Percentiles rank a stretch among this genome's conserved stretches.
These are phyloP conservation scores for Torulaspora pretoriensis DNA, from an alignment of 1,139 yeast species.

Conservation along the genomic window DNA sequence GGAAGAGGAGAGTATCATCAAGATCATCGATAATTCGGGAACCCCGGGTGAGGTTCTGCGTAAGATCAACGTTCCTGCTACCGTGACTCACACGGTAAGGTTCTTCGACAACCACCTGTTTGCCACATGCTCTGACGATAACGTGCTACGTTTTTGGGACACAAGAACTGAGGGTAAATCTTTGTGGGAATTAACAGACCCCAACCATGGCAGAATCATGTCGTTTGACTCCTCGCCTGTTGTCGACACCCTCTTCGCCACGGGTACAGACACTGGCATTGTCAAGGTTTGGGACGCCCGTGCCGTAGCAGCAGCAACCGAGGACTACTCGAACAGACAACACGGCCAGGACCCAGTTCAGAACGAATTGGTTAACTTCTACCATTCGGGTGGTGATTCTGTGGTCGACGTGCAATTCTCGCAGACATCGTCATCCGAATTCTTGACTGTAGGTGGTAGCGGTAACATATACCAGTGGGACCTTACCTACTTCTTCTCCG, in stretches of 20 bases:
- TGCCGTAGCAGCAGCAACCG: constrained; percentile 28
- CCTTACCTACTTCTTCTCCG: constrained; percentile 27
- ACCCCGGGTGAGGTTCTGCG: constrained; percentile 31
- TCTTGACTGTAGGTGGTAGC: constrained; percentile 33
- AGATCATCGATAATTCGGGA: constrained; percentile 32
- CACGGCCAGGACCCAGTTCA: constrained; percentile 32
- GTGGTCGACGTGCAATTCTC: constrained; percentile 34
- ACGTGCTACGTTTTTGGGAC: constrained; percentile 34
- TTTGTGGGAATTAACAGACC: constrained; percentile 26
- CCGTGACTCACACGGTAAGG: constrained; percentile 31
- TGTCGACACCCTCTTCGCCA: constrained; percentile 30
- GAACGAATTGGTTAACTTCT: constrained; percentile 27
- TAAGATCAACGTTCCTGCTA: constrained; percentile 29
- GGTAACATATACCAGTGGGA: constrained; percentile 38
- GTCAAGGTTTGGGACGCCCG: constrained; percentile 37
- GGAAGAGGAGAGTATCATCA: constrained; percentile 30
- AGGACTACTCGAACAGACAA: constrained; percentile 26
- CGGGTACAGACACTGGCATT: constrained; percentile 34
- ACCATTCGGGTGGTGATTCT: constrained; percentile 34
- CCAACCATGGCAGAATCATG: constrained; percentile 30
- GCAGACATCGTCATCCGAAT: constrained; percentile 29
- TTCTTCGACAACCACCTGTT: constrained; percentile 33
- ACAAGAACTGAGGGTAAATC: constrained; percentile 30
- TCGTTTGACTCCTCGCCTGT: constrained; percentile 31
- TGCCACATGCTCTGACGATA: constrained; percentile 35